phyloP scores from a whole-genome alignment of 129 eudicot species.

The Flaveria brownii region DNA sequence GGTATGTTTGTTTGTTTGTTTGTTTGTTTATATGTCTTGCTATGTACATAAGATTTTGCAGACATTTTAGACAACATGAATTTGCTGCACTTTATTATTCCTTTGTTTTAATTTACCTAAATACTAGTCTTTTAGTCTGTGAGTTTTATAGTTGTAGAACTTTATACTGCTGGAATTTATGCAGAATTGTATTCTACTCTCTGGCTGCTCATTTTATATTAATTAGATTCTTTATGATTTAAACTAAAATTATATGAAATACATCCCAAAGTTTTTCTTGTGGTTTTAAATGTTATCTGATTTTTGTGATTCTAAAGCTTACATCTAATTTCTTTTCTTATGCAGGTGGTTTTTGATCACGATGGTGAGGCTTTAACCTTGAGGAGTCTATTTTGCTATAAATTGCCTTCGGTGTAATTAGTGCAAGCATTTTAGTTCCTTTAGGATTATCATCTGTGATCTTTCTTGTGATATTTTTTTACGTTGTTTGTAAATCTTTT shows the following conservation, averaged over 20 bases:
- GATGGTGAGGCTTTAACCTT: conserved; percentile 65
- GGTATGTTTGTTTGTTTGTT: no score
- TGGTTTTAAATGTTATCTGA: neutral
- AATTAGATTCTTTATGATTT: neutral
- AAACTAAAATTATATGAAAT: neutral
- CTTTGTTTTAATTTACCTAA: neutral
- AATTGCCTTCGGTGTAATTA: conserved; percentile 12
- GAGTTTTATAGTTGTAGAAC: neutral
- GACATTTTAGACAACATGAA: neutral
- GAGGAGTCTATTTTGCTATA: conserved; percentile 24
- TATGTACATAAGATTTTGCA: neutral
- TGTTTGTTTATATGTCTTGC: neutral
- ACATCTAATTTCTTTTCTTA: conserved; percentile 16
- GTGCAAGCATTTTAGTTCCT: conserved; percentile 12
- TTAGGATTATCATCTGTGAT: conserved; percentile 1
- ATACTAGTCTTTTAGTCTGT: neutral
- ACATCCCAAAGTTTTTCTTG: conserved; percentile 12
- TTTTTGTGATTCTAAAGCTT: conserved; percentile 25
- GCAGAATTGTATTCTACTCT: conserved; percentile 1
- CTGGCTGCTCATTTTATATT: neutral
- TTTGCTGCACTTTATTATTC: neutral
- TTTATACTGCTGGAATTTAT: neutral
- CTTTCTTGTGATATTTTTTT: conserved; percentile 11
- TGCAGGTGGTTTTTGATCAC: conserved; percentile 98
- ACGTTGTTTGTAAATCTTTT: conserved; percentile 14